Evolutionary conservation across 768 basidiomycete genomes (phyloP).

Genomic region (Paxillus ammoniavirescens): DNA sequence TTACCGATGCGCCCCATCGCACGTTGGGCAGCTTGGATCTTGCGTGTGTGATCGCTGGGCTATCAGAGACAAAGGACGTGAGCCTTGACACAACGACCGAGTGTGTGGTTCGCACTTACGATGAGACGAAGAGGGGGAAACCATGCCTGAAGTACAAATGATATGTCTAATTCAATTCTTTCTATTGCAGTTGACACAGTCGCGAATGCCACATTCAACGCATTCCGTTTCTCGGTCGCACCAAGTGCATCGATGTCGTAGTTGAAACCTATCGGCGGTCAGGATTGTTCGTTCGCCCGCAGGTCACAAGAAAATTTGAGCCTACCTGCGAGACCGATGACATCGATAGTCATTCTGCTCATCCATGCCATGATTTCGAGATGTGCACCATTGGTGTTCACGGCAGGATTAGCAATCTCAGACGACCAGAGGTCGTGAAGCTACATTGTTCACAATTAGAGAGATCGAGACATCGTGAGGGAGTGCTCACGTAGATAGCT

Average conservation of each 20-base stretch:
- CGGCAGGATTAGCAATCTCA: no score
- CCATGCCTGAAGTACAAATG: constrained; percentile 33
- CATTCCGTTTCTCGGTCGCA: no score
- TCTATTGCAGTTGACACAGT: constrained; percentile 22
- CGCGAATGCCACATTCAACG: no score
- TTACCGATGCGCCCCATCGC: no score
- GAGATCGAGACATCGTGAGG: neutral
- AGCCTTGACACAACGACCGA: neutral
- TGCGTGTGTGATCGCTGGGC: no score
- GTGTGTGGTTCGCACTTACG: constrained; percentile 18
- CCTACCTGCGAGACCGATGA: constrained; percentile 42
- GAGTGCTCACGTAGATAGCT: constrained; percentile 42
- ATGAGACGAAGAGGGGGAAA: no score
- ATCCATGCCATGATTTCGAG: constrained; percentile 35
- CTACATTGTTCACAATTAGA: no score
- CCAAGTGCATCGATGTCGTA: no score
- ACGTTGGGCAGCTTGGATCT: no score
- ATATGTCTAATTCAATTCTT: constrained; percentile 8
- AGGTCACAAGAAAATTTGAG: neutral
- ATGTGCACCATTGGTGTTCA: no score
- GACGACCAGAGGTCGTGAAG: no score
- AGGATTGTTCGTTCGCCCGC: no score
- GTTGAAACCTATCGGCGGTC: constrained; percentile 34
- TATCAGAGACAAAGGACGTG: neutral
- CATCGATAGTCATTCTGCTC: constrained; percentile 37